Evolutionary conservation across 768 basidiomycete genomes (phyloP).

Genomic region (Neoboletus magnificus): DNA sequence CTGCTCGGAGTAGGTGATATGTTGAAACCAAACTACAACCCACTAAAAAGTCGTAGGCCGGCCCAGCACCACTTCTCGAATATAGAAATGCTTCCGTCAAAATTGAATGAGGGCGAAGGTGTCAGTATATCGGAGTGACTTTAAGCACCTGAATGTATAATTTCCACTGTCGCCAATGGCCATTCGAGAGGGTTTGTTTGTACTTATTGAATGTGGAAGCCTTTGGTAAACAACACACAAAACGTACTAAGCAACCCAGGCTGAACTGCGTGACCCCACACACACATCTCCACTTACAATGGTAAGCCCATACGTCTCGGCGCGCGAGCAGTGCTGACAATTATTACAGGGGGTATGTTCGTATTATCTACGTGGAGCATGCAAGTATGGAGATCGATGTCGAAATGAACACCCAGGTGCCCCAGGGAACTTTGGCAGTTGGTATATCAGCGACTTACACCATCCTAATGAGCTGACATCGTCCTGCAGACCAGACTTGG

Average conservation of each 20-base stretch:
- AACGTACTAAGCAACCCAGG: not conserved
- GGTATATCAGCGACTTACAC: slow-evolving; percentile 26
- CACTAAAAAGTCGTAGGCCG: not conserved
- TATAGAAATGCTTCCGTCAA: not conserved
- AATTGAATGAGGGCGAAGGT: not conserved
- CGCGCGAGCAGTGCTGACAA: not conserved
- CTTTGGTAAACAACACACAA: slow-evolving; percentile 9
- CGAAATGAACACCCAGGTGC: slow-evolving; percentile 60
- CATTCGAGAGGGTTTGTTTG: slow-evolving; percentile 8
- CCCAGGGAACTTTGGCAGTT: slow-evolving; percentile 48
- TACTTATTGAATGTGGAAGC: slow-evolving; percentile 13
- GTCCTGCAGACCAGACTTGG: slow-evolving; percentile 41
- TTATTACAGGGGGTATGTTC: slow-evolving; percentile 51
- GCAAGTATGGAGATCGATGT: slow-evolving; percentile 64
- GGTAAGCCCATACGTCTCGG: slow-evolving; percentile 3
- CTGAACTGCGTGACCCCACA: not conserved
- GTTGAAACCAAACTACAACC: not conserved
- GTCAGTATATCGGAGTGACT: not conserved
- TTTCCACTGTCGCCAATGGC: not conserved
- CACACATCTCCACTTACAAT: slow-evolving; percentile 4
- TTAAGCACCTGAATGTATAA: not conserved
- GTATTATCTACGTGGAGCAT: slow-evolving; percentile 60
- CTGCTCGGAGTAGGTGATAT: not conserved
- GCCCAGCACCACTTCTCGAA: not conserved
- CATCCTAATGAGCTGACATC: slow-evolving; percentile 11